phyloP scores from a whole-genome alignment of 305 asterid species.

The Salvia sclarea region DNA sequence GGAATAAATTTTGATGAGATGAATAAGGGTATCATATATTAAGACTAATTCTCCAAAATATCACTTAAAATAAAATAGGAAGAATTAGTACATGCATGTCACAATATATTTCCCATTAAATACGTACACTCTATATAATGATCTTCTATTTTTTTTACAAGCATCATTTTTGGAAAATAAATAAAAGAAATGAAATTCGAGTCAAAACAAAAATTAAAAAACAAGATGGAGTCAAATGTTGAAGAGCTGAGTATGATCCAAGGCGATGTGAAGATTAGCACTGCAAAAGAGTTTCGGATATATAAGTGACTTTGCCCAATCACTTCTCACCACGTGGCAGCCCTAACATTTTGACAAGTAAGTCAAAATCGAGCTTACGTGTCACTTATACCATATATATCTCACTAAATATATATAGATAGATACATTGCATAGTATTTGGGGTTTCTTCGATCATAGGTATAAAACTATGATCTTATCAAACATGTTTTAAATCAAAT shows the following conservation, averaged over 20 bases:
- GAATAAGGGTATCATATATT: too few species aligned
- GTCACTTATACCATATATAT: not conserved
- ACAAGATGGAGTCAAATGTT: constrained; percentile 30
- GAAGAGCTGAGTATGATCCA: constrained; percentile 28
- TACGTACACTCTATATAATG: too few species aligned
- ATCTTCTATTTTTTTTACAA: too few species aligned
- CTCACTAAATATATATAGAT: not conserved
- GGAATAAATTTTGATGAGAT: too few species aligned
- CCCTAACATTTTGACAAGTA: constrained; percentile 1
- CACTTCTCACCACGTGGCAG: constrained; percentile 6
- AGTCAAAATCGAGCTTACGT: not conserved
- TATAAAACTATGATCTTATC: not conserved
- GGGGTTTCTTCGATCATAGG: not conserved
- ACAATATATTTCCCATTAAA: too few species aligned
- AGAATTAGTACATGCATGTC: too few species aligned
- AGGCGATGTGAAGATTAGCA: constrained; percentile 17
- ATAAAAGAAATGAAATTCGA: too few species aligned
- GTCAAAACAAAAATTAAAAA: not conserved
- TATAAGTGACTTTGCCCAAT: constrained; percentile 5
- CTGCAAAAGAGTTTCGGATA: not conserved
- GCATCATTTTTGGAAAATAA: too few species aligned
- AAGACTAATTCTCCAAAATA: too few species aligned
- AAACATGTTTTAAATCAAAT: not conserved
- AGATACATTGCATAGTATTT: not conserved
- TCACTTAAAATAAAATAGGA: too few species aligned